Evolutionary conservation across 1,284 basidiomycete genomes (phyloP).

Genomic region (Ceratobasidium sp.): DNA sequence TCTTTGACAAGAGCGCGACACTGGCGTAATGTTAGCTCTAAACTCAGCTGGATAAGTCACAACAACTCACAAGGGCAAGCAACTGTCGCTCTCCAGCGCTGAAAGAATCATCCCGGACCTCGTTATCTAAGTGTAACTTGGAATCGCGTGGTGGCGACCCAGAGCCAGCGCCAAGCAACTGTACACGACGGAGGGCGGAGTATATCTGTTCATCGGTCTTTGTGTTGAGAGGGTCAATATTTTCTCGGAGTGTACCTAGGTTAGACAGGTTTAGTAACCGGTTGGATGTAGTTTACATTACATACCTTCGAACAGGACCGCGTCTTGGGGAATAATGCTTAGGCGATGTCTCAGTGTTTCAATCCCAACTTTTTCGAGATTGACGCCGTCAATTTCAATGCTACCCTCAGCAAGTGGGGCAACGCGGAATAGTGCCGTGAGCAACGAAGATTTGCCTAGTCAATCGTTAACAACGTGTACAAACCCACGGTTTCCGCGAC

Average conservation of each 20-base stretch:
- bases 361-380: slow-evolving; percentile 69
- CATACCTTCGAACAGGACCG: slow-evolving; percentile 64
- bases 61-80: slow-evolving; percentile 68
- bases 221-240: slow-evolving; percentile 72
- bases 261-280: slow-evolving; percentile 47
- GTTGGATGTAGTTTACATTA: slow-evolving; percentile 31
- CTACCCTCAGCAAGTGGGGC: slow-evolving; percentile 73
- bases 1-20: slow-evolving; percentile 47
- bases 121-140: slow-evolving; percentile 67
- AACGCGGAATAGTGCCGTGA: slow-evolving; percentile 77
- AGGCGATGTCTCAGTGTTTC: slow-evolving; percentile 66
- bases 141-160: slow-evolving; percentile 29
- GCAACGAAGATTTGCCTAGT: slow-evolving; percentile 78
- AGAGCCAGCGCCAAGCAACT: slow-evolving; percentile 60
- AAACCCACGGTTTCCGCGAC: slow-evolving; percentile 46
- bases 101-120: slow-evolving; percentile 78
- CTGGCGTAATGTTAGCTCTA: slow-evolving; percentile 75
- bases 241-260: slow-evolving; percentile 74
- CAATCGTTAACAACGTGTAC: not conserved
- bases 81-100: slow-evolving; percentile 84
- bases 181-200: slow-evolving; percentile 69
- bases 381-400: slow-evolving; percentile 67
- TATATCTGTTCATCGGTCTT: slow-evolving; percentile 69
- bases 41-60: slow-evolving; percentile 77
- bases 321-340: slow-evolving; percentile 81